These are phyloP conservation scores for Sporothrix globosa DNA, from an alignment of 2,329 filamentous ascomycete genomes.

Conservation along the genomic window DNA sequence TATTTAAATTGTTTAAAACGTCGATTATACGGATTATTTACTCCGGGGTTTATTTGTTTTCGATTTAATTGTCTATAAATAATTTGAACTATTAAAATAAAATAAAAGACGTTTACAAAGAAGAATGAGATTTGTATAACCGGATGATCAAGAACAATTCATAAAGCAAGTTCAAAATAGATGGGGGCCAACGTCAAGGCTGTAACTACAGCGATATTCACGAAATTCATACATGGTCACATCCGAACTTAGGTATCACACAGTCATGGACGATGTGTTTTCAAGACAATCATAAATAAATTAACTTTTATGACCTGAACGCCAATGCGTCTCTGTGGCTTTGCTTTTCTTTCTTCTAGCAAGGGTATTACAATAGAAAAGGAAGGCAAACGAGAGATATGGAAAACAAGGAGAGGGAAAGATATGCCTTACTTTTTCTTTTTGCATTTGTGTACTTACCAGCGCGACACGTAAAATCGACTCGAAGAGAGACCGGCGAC, in stretches of 20 bases:
- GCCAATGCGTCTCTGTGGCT: background rate
- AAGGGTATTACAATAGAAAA: constrained; percentile 4
- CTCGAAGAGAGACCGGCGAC: background rate
- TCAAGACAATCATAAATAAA: background rate
- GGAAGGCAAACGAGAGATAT: background rate
- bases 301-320: constrained; percentile 16
- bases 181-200: no score
- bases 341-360: background rate
- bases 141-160: background rate
- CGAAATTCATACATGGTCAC: background rate
- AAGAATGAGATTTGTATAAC: no score
- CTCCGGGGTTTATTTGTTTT: no score
- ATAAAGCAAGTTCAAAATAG: no score
- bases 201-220: no score
- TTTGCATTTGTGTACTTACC: constrained; percentile 31
- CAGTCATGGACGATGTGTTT: background rate
- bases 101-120: no score
- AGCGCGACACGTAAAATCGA: constrained; percentile 30
- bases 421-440: background rate
- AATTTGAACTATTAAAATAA: no score
- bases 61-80: background rate
- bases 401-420: background rate
- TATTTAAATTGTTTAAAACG: background rate
- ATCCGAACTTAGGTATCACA: background rate
- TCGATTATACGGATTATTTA: background rate